These are phyloP conservation scores for Prunus kanzakura DNA, from an alignment of 306 rosid species.

Conservation along the genomic window DNA sequence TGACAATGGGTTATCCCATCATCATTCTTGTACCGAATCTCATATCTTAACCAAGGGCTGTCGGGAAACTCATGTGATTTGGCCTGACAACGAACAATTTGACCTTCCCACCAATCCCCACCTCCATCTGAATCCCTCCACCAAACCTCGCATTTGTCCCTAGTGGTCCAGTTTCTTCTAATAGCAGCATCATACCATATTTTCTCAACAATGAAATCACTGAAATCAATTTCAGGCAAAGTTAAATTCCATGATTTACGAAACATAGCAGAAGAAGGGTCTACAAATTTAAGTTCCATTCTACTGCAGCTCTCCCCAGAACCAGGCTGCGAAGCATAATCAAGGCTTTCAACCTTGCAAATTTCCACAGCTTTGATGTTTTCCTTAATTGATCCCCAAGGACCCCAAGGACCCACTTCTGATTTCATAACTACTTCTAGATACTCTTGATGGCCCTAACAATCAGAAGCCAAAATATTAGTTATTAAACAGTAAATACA, in stretches of 20 bases:
- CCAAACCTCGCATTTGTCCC: slow-evolving; percentile 81
- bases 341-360: slow-evolving; percentile 72
- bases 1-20: slow-evolving; percentile 45
- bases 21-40: slow-evolving; percentile 49
- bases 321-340: slow-evolving; percentile 57
- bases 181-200: slow-evolving; percentile 66
- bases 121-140: slow-evolving; percentile 62
- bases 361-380: slow-evolving; percentile 49
- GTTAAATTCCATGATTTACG: slow-evolving; percentile 49
- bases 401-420: slow-evolving; percentile 28
- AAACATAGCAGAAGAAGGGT: slow-evolving; percentile 46
- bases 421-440: slow-evolving; percentile 15
- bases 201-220: slow-evolving; percentile 85
- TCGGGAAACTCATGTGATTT: slow-evolving; percentile 65
- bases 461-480: slow-evolving; percentile 17
- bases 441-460: slow-evolving; percentile 82
- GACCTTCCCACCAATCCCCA: slow-evolving; percentile 78
- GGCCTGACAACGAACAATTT: slow-evolving; percentile 41
- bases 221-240: slow-evolving; percentile 65
- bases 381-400: slow-evolving; percentile 45
- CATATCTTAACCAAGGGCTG: slow-evolving; percentile 83
- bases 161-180: slow-evolving; percentile 60
- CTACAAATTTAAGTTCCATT: slow-evolving; percentile 54
- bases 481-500: slow-evolving; percentile 17
- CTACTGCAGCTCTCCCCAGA: slow-evolving; percentile 88